phyloP scores from a whole-genome alignment of 495 filamentous ascomycete genomes.

The Talaromyces stipitatus region DNA sequence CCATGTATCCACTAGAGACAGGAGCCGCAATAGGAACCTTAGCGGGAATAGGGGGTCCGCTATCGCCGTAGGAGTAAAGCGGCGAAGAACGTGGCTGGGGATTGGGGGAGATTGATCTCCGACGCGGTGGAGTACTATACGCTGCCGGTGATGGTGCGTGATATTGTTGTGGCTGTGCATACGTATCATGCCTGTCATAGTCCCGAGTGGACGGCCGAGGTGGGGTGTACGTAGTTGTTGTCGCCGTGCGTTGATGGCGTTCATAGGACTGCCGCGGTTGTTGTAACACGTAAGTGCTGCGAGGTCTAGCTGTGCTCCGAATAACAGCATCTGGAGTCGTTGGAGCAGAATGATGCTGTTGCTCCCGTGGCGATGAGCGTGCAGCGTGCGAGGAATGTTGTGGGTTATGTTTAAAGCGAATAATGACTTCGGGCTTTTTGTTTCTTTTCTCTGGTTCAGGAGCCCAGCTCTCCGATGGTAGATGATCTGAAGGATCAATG shows the following conservation, averaged over 20 bases:
- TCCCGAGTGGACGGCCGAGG: not conserved
- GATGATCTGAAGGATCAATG: constrained; percentile 88
- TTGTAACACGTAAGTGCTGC: not conserved
- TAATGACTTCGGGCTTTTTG: constrained; percentile 47
- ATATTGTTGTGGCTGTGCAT: not conserved
- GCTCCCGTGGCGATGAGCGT: constrained; percentile 5
- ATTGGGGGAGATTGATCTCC: constrained; percentile 23
- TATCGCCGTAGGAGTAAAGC: constrained; percentile 20
- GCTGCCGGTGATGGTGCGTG: not conserved
- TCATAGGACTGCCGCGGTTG: constrained; percentile 4
- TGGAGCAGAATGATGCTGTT: not conserved
- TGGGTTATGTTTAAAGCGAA: constrained; percentile 43
- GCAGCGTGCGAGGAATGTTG: constrained; percentile 28
- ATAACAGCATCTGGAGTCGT: not conserved
- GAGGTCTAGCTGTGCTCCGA: not conserved
- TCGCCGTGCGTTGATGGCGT: not conserved
- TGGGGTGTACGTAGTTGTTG: constrained; percentile 3
- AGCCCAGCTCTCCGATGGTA: constrained; percentile 86
- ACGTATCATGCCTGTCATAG: constrained; percentile 2
- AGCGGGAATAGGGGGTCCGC: constrained; percentile 61
- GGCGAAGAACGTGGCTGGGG: constrained; percentile 18
- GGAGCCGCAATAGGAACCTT: constrained; percentile 58
- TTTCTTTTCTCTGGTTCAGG: constrained; percentile 83
- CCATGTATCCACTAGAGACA: constrained; percentile 19
- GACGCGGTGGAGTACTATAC: constrained; percentile 1